Evolutionary conservation across 805 yeast genomes (phyloP), one percentile per base, ranked within the genome.

Genomic region (Lachancea kluyveri): DNA sequence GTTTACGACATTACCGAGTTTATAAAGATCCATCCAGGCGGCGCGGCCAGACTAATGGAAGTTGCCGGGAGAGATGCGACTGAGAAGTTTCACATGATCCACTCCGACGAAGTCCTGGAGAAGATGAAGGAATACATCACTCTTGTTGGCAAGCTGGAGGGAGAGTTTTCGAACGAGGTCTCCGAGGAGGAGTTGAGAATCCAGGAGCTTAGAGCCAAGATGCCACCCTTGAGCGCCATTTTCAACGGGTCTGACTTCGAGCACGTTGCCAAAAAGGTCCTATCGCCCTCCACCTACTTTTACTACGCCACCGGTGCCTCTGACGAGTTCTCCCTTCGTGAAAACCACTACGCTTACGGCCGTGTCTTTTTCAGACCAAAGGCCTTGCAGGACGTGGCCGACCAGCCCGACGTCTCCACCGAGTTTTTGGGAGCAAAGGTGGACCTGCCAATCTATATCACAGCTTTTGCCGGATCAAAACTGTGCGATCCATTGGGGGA

Each of bases 11-110:
- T 87, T 9, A 79, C 95, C 1, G 77, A 81, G 6, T 87, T 87
- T 54, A 46, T 87, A 18, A 60, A 68, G 35, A 83, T 74, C 52
- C 96, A 87, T 46, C 96, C 96, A 0, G 96, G 96, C 18, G 96
- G 96, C 2, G 76, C 67, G 4, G 74, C 69, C 6, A 81, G 83
- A 51, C 61, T 86, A 27, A 66, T 84, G 77, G 70, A 74, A 33
- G 73, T 79, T 45, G 94, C 94, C 1, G 96, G 96, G 0, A 62
- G 65, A 30, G 96, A 87, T 50, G 94, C 94, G 2, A 84, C 95
- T 2, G 60, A 52, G 11, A 60, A 54, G 35, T 60, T 60, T 32
- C 34, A 57, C 28, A 58, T 59, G 11, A 55, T 59, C 22, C 65
- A 60, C 32, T 59, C 65, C 3, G 46, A 48, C 15, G 41, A 35